phyloP scores from a whole-genome alignment of 2,329 filamentous ascomycete species.

The Sporothrix schenckii region DNA sequence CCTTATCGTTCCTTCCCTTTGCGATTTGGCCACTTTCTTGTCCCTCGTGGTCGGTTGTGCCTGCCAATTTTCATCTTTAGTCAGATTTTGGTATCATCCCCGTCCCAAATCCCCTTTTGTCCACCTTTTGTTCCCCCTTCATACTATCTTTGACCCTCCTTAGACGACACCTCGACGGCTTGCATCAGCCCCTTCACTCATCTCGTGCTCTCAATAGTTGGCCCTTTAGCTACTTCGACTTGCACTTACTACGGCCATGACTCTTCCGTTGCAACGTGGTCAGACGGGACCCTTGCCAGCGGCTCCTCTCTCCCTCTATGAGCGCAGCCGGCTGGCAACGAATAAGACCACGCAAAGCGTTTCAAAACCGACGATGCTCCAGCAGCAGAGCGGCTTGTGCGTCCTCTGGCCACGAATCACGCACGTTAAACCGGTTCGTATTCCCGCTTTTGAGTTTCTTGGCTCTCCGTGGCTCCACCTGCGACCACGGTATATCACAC shows the following conservation, averaged over 20 bases:
- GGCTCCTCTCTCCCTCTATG: no score
- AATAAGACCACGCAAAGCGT: neutral
- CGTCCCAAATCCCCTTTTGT: neutral
- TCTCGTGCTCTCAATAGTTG: neutral
- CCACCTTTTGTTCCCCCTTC: neutral
- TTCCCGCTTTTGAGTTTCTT: conserved; percentile 18
- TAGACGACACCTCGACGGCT: neutral
- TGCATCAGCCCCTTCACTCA: neutral
- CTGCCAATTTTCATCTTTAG: neutral
- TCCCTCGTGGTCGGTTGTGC: neutral
- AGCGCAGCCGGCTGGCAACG: neutral
- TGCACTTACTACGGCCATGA: neutral
- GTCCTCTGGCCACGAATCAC: neutral
- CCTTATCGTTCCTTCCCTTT: conserved; percentile 13
- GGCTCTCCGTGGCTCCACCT: neutral
- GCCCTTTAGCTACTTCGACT: neutral
- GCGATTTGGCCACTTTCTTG: neutral
- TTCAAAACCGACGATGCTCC: conserved; percentile 25
- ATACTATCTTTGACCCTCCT: neutral
- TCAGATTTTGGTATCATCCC: neutral
- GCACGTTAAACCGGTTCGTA: conserved; percentile 14
- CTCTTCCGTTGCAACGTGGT: conserved; percentile 4
- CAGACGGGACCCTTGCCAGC: conserved; percentile 4
- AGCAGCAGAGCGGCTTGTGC: conserved; percentile 22
- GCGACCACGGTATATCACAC: no score